Percentiles rank a stretch among this genome's conserved stretches.
Conservation (phyloP, 2,329 filamentous ascomycete genomes). For the Epichloe glyceriae region DNA sequence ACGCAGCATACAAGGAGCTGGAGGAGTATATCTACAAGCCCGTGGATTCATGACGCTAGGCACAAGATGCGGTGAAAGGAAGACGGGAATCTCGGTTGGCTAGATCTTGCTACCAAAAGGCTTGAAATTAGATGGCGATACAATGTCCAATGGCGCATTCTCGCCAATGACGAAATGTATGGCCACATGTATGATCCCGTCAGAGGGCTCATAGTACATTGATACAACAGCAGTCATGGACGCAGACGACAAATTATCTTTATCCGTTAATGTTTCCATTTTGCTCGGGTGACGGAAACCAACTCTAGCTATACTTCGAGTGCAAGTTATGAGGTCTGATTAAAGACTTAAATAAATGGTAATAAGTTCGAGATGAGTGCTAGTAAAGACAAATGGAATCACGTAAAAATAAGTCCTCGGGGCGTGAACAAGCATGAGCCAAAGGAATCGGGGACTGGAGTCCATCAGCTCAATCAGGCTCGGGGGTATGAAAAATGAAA, state of each 20-base stretch:
- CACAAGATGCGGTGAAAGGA: background rate
- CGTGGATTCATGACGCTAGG: slow-evolving; percentile 6
- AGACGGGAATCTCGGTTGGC: background rate
- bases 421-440: background rate
- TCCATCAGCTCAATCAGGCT: background rate
- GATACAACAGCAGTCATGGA: background rate
- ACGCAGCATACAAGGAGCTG: slow-evolving; percentile 39
- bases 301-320: slow-evolving; percentile 18
- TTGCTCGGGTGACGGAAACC: slow-evolving; percentile 14
- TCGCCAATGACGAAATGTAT: background rate
- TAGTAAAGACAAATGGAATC: slow-evolving; percentile 24
- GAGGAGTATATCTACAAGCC: slow-evolving; percentile 35
- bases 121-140: background rate
- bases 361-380: slow-evolving; percentile 23
- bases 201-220: background rate
- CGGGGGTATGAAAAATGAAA: background rate
- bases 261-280: slow-evolving; percentile 5
- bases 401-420: slow-evolving; percentile 13
- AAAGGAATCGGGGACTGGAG: background rate
- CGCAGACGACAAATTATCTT: background rate
- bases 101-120: background rate
- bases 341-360: slow-evolving; percentile 26
- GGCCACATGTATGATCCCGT: background rate
- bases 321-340: slow-evolving; percentile 22
- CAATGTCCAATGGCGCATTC: background rate